These are phyloP conservation scores for Panellus pusillus DNA, from an alignment of 768 basidiomycete species.

Conservation along the genomic window DNA sequence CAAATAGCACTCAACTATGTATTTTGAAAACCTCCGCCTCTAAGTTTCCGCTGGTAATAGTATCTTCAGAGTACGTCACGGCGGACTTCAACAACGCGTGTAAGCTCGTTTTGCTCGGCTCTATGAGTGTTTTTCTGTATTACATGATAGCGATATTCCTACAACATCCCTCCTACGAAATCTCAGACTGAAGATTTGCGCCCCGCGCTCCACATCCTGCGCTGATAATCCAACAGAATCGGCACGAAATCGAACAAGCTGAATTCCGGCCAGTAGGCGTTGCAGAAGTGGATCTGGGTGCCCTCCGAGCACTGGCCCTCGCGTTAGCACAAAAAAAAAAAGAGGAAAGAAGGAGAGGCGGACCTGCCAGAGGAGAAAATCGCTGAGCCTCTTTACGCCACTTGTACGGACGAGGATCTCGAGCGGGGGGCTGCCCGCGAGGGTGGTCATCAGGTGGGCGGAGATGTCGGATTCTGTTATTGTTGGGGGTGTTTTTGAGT, in stretches of 20 bases:
- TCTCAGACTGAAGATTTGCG: too few species aligned
- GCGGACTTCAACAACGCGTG: too few species aligned
- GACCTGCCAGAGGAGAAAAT: conserved; percentile 96
- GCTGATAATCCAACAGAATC: conserved; percentile 86
- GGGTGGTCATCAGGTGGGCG: conserved; percentile 62
- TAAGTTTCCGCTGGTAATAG: too few species aligned
- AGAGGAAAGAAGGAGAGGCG: conserved; percentile 24
- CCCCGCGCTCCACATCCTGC: conserved; percentile 55
- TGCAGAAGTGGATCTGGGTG: conserved; percentile 85
- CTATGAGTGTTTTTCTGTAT: too few species aligned
- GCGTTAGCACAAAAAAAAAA: conserved; percentile 4
- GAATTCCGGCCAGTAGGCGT: conserved; percentile 92
- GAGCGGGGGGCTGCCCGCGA: conserved; percentile 71
- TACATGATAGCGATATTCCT: too few species aligned
- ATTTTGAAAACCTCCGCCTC: too few species aligned
- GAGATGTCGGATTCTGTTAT: conserved; percentile 72
- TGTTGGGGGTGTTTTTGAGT: not conserved
- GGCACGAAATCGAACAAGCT: conserved; percentile 85
- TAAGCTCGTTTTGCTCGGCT: too few species aligned
- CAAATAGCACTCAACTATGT: too few species aligned
- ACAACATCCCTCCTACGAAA: too few species aligned
- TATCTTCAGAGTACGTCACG: too few species aligned
- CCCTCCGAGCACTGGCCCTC: conserved; percentile 66
- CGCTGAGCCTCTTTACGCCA: conserved; percentile 84
- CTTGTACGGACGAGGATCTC: conserved; percentile 92